Base-by-base conservation (phyloP, 2,329 filamentous ascomycete genomes). In the Clarireedia sp. region DNA sequence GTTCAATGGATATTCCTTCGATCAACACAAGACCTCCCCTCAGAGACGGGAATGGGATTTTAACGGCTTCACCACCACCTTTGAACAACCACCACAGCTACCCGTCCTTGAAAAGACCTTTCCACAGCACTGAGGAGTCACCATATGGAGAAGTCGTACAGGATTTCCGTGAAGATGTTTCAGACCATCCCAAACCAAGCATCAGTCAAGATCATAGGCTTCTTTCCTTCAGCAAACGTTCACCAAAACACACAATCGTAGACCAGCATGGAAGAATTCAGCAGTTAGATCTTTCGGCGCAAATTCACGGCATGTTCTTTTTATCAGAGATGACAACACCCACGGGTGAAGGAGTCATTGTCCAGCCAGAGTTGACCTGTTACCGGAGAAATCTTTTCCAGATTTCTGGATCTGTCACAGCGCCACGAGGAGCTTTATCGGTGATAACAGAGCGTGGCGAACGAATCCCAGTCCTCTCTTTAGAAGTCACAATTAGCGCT, bases 371-470 rank as follows among this genome's bases (percentile, higher is more conserved):
- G 72, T 73, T 97, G 69, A 97, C 92, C 3, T 97, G 92, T 77
- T 97, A 97, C 72, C 87, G 92, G 61, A 83, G 92, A 48, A 97
- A 97, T 68, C 77, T 97, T 48, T 97, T 97, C 72, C 92, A 96
- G 71, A 95, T 96, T 67, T 95, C 90, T 59, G 92, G 92, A 56
- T 90, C 86, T 5, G 81, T 96, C 56, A 90, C 90, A 41, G 79
- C 91, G 14, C 90, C 91, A 1, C 78, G 89, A 59, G 85, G 83
- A 26, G 80, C 90, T 59, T 77, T 92, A 54, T 94, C 87, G 51
- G 82, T 96, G 54, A 78, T 95, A 70, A 89, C 85, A 17, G 90
- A 96, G 57, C 82, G 87, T 53, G 90, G 90, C 45, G 89, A 95
- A 69, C 86, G 87, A 45, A 85, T 95, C 41, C 86, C 88, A 2